These are phyloP conservation scores for Wickerhamomyces pijperi DNA, from an alignment of 805 yeast genomes.

Conservation along the genomic window DNA sequence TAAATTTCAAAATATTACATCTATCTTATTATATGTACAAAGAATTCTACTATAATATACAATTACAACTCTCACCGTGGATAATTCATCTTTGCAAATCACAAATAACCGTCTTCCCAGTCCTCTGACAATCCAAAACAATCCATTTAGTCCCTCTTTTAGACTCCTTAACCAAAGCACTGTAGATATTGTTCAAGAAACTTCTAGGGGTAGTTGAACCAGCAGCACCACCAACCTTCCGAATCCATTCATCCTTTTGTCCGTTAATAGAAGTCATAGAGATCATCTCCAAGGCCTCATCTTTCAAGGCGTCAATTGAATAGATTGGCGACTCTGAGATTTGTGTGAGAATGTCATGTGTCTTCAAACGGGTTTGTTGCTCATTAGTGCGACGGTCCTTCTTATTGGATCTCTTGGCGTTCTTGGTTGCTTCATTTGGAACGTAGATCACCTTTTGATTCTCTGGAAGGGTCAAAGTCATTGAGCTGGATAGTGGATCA, in stretches of 20 bases:
- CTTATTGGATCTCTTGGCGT: constrained; percentile 63
- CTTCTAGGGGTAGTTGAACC: constrained; percentile 74
- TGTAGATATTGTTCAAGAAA: constrained; percentile 64
- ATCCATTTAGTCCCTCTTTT: constrained; percentile 66
- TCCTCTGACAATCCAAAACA: constrained; percentile 65
- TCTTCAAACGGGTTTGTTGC: constrained; percentile 56
- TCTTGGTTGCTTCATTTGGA: constrained; percentile 72
- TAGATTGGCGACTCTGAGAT: constrained; percentile 63
- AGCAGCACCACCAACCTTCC: constrained; percentile 72
- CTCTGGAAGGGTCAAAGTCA: constrained; percentile 19
- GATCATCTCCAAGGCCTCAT: constrained; percentile 79
- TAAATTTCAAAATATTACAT: no score
- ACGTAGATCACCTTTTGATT: constrained; percentile 55
- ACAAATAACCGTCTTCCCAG: constrained; percentile 56
- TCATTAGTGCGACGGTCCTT: constrained; percentile 71
- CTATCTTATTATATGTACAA: no score
- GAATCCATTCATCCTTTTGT: constrained; percentile 65
- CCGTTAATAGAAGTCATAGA: constrained; percentile 54
- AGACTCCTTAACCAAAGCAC: constrained; percentile 63
- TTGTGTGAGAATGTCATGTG: constrained; percentile 39
- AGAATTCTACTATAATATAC: no score
- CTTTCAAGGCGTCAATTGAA: constrained; percentile 64
- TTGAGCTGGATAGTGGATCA: constrained; percentile 3
- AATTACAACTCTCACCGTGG: no score
- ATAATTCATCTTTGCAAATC: constrained; percentile 46